These are phyloP conservation scores for Ceratocystis smalleyi DNA, from an alignment of 2,329 filamentous ascomycete species.

Conservation along the genomic window DNA sequence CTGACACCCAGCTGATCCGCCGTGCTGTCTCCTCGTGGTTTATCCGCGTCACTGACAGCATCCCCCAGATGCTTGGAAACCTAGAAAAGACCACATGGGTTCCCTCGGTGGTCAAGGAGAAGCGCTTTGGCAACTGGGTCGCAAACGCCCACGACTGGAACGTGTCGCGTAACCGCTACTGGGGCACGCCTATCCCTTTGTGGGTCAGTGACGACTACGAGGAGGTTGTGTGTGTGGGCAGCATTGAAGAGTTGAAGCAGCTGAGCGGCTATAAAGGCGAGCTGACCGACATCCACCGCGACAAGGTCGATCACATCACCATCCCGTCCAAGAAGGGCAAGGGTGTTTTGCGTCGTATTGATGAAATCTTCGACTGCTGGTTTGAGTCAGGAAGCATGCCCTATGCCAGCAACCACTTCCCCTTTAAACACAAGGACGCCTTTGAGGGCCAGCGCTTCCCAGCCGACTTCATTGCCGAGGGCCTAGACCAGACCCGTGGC, in stretches of 20 bases:
- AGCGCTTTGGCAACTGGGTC: constrained; percentile 22
- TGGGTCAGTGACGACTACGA: constrained; percentile 22
- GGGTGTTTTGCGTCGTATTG: constrained; percentile 19
- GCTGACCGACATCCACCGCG: constrained; percentile 20
- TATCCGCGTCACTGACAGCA: constrained; percentile 19
- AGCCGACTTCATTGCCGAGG: constrained; percentile 22
- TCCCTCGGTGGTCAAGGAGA: constrained; percentile 20
- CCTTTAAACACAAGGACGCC: constrained; percentile 20
- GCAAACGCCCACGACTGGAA: constrained; percentile 20
- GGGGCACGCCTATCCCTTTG: constrained; percentile 21
- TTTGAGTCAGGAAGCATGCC: constrained; percentile 22
- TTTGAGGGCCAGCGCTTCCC: constrained; percentile 20
- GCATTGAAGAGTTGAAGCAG: constrained; percentile 20
- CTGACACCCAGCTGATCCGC: constrained; percentile 22
- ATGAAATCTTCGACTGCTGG: constrained; percentile 23
- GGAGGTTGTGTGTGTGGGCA: constrained; percentile 21
- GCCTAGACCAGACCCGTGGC: constrained; percentile 22
- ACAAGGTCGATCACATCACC: constrained; percentile 21
- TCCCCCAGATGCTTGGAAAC: constrained; percentile 20
- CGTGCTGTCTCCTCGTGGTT: constrained; percentile 23
- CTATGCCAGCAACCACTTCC: constrained; percentile 21
- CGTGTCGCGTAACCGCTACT: constrained; percentile 21
- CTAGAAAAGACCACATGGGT: constrained; percentile 21
- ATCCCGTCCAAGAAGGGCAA: constrained; percentile 21
- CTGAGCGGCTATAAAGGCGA: constrained; percentile 20